Base-by-base conservation (phyloP, 2,329 filamentous ascomycete species). In the Colletotrichum spaethianum region DNA sequence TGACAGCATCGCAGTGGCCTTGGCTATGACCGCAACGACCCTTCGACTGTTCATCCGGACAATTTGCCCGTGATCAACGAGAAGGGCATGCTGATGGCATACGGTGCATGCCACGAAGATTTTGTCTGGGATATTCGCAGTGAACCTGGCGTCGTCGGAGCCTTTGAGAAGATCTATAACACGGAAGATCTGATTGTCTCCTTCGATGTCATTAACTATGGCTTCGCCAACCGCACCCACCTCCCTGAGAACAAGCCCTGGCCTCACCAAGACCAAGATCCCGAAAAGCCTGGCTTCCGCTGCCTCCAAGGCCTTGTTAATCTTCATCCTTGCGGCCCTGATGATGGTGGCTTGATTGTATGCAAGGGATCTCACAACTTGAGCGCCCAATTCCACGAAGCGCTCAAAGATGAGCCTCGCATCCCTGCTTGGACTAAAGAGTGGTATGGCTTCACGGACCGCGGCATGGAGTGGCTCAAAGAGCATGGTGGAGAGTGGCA, bases 231-330 rank as follows among this genome's bases (percentile, higher is more conserved):
- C 73, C 80, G 80, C 57, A 78, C 74, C 18, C 79, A 85, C 71
- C 74, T 82, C 5, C 75, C 78, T 4, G 63, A 75, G 12, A 85
- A 83, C 76, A 82, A 80, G 64, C 84, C 84, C 2, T 86, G 84
- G 84, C 83, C 84, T 3, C 84, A 86, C 74, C 83, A 85, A 55
- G 84, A 86, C 67, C 66, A 69, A 72, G 81, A 85, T 64, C 84
- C 82, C 1, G 78, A 77, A 8, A 82, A 80, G 74, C 80, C 80
- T 16, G 87, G 86, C 0, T 86, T 89, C 76, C 81, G 85, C 2
- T 89, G 86, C 73, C 79, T 86, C 2, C 86, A 88, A 71, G 87
- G 87, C 5, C 79, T 88, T 0, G 84, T 88, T 2, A 88, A 88
- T 75, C 75, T 82, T 7, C 76, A 77, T 4, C 80, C 79, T 26